Evolutionary conservation across 2,329 filamentous ascomycete genomes (phyloP).

Genomic region (Colletotrichum sp.): DNA sequence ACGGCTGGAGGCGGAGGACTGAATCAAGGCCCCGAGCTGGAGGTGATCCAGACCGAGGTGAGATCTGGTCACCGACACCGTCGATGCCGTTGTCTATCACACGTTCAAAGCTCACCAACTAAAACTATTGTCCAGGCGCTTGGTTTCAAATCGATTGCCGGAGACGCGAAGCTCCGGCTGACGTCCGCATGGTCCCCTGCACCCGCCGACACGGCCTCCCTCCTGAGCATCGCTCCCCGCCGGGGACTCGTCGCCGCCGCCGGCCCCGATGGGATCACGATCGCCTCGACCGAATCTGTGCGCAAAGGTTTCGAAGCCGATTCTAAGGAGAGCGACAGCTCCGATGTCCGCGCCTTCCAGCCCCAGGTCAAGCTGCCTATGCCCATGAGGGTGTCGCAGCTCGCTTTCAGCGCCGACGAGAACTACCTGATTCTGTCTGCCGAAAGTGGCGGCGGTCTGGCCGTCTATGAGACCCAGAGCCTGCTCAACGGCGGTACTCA

Average conservation of each 20-base stretch:
- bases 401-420: conserved; percentile 91
- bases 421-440: conserved; percentile 82
- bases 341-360: conserved; percentile 71
- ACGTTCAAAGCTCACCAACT: conserved; percentile 20
- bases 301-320: conserved; percentile 72
- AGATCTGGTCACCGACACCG: conserved; percentile 27
- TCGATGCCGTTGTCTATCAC: conserved; percentile 11
- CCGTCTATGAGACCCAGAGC: conserved; percentile 78
- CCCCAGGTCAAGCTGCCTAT: conserved; percentile 77
- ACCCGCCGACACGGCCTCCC: conserved; percentile 78
- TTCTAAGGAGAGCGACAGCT: conserved; percentile 61
- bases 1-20: conserved; percentile 41
- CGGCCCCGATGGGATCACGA: conserved; percentile 77
- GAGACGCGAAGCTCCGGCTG: conserved; percentile 83
- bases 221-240: conserved; percentile 81
- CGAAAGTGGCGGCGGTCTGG: conserved; percentile 80
- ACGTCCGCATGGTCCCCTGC: conserved; percentile 79
- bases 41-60: conserved; percentile 85
- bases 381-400: conserved; percentile 80
- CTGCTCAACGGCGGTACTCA: conserved; percentile 71
- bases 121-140: conserved; percentile 57
- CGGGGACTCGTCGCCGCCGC: conserved; percentile 87
- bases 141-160: conserved; percentile 80
- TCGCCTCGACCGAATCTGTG: conserved; percentile 79
- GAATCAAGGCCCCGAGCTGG: conserved; percentile 67